Percentiles rank a stretch among this genome's conserved stretches.
Evolutionary conservation across 257 asterid species (phyloP).

Genomic region (Cinchona pubescens): DNA sequence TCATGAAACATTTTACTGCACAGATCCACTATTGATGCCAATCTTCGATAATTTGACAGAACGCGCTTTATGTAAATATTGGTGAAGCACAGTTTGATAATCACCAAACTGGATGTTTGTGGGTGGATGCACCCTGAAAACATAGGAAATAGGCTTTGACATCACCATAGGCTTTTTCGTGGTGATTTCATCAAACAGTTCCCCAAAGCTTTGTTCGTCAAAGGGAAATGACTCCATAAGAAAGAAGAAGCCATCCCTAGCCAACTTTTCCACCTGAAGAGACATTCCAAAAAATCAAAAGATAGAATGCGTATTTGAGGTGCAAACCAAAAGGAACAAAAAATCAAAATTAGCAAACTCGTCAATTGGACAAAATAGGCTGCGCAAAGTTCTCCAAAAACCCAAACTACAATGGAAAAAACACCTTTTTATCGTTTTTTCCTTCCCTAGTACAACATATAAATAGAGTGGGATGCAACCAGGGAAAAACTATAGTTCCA

Average conservation of each 20-base stretch:
- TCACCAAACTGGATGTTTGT: conserved; percentile 33
- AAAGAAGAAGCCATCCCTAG: conserved; percentile 68
- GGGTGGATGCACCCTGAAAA: conserved; percentile 59
- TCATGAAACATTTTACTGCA: background rate
- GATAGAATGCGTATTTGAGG: background rate
- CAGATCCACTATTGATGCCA: background rate
- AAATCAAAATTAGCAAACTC: background rate
- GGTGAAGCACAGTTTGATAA: conserved; percentile 20
- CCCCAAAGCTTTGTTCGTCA: conserved; percentile 68
- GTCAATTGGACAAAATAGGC: background rate
- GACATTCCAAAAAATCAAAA: conserved; percentile 14
- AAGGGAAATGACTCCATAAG: conserved; percentile 62
- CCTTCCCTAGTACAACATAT: too few relatives aligned
- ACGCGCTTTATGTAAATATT: conserved; percentile 25
- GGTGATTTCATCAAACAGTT: conserved; percentile 42
- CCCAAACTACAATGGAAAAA: too few relatives aligned
- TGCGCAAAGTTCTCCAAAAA: background rate
- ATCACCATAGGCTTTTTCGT: conserved; percentile 40
- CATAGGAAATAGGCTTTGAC: conserved; percentile 64
- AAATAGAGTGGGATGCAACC: background rate
- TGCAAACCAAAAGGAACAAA: background rate
- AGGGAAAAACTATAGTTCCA: background rate
- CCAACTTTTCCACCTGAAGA: conserved; percentile 77
- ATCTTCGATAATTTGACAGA: background rate
- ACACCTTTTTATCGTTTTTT: too few relatives aligned